Conservation (phyloP, 768 basidiomycete genomes). For the Suillus decipiens region DNA sequence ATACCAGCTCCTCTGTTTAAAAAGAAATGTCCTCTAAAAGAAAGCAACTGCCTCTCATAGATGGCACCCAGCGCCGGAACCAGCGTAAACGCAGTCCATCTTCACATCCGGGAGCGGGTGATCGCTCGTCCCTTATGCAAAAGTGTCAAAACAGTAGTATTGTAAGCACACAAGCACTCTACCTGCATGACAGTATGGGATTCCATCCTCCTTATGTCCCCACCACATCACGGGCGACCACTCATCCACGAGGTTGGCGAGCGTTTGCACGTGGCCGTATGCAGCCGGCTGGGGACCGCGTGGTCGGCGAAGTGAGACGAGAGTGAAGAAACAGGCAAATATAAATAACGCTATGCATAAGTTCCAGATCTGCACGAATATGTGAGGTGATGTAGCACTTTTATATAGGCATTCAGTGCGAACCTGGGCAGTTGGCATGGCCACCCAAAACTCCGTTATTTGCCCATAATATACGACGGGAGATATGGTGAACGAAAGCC, state of each 20-base stretch:
- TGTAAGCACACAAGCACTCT: not conserved
- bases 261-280: slow-evolving; percentile 36
- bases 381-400: not conserved
- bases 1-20: not conserved
- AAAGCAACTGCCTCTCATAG: not conserved
- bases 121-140: slow-evolving; percentile 7
- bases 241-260: slow-evolving; percentile 38
- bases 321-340: slow-evolving; percentile 21
- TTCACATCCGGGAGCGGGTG: slow-evolving; percentile 22
- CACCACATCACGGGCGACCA: slow-evolving; percentile 36
- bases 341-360: slow-evolving; percentile 24
- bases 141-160: not conserved
- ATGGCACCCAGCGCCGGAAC: not conserved
- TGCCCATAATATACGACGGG: too few relatives aligned
- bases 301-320: slow-evolving; percentile 18
- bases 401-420: not conserved
- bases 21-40: not conserved
- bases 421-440: slow-evolving; percentile 31
- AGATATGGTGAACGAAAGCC: slow-evolving; percentile 15
- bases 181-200: slow-evolving; percentile 22
- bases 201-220: slow-evolving; percentile 25
- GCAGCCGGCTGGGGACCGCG: slow-evolving; percentile 31
- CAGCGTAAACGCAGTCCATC: slow-evolving; percentile 23
- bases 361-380: slow-evolving; percentile 28
- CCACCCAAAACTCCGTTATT: too few relatives aligned